These are phyloP conservation scores for Delitschia confertaspora DNA, from an alignment of 495 filamentous ascomycete species.

Conservation along the genomic window DNA sequence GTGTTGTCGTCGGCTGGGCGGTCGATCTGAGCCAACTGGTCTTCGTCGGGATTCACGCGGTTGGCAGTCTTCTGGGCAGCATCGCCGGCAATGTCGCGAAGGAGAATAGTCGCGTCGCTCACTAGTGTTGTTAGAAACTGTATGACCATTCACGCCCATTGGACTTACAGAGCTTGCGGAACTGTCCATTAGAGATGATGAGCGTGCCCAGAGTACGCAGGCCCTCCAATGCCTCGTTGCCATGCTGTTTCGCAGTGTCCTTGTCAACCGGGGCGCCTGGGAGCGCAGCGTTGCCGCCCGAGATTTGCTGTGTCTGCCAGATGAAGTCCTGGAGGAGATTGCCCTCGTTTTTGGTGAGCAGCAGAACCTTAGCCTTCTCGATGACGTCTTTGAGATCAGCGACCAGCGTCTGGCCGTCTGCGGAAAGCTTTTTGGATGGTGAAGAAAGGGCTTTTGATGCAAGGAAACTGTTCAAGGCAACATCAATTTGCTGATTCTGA, in stretches of 20 bases:
- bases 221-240: constrained; percentile 72
- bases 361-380: constrained; percentile 73
- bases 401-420: constrained; percentile 70
- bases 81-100: constrained; percentile 86
- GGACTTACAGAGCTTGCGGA: constrained; percentile 78
- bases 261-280: constrained; percentile 64
- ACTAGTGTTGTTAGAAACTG: constrained; percentile 42
- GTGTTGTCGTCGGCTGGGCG: constrained; percentile 75
- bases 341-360: constrained; percentile 93
- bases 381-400: constrained; percentile 73
- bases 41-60: constrained; percentile 67
- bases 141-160: too few relatives aligned
- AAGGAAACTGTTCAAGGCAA: constrained; percentile 79
- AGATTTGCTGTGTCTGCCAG: constrained; percentile 75
- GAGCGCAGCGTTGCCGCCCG: constrained; percentile 45
- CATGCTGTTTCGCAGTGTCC: constrained; percentile 69
- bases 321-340: constrained; percentile 94
- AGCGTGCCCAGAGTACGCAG: constrained; percentile 80
- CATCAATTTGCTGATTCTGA: constrained; percentile 88
- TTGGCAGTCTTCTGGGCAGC: constrained; percentile 74
- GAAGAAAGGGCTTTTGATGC: constrained; percentile 53
- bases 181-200: constrained; percentile 91
- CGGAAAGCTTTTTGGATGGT: constrained; percentile 71
- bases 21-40: constrained; percentile 70
- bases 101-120: constrained; percentile 70